Conservation (phyloP, 192 early-diverging fungal genomes). For the Coemansia sp. region DNA sequence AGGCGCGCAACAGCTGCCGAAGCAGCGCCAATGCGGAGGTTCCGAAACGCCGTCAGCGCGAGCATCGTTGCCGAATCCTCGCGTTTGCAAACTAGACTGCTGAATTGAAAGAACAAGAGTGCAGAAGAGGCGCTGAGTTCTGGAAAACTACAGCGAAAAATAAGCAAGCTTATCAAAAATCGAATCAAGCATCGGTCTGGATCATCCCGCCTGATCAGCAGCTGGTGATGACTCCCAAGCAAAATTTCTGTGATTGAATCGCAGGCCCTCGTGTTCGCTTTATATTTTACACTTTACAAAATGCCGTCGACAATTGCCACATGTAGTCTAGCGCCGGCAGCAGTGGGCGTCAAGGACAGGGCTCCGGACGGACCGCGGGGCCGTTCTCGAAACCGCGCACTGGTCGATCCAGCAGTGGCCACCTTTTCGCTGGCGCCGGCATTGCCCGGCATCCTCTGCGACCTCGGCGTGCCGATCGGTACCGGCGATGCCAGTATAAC, state of each 20-base stretch:
- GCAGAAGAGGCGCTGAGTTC: no score
- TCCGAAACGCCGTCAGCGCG: slow-evolving; percentile 34
- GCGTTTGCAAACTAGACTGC: no score
- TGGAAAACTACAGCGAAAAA: no score
- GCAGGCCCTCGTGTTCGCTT: no score
- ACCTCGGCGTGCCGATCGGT: slow-evolving; percentile 17
- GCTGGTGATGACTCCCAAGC: no score
- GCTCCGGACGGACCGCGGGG: background rate
- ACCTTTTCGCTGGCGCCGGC: slow-evolving; percentile 16
- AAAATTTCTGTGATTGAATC: no score
- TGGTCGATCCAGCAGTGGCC: slow-evolving; percentile 20
- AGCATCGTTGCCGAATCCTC: slow-evolving; percentile 16
- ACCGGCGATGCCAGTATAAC: background rate
- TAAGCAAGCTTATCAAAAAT: no score
- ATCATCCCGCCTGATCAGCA: no score
- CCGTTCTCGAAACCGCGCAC: background rate
- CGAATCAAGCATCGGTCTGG: slow-evolving; percentile 4
- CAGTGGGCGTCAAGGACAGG: background rate
- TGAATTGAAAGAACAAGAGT: no score
- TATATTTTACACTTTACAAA: background rate
- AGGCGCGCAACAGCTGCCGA: slow-evolving; percentile 1
- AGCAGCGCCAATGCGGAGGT: slow-evolving; percentile 29
- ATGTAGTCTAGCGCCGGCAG: background rate
- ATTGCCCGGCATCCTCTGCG: slow-evolving; percentile 17
- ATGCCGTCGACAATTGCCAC: slow-evolving; percentile 15